Conservation (phyloP, 2,329 filamentous ascomycete species). For the Alternaria brassicicola region DNA sequence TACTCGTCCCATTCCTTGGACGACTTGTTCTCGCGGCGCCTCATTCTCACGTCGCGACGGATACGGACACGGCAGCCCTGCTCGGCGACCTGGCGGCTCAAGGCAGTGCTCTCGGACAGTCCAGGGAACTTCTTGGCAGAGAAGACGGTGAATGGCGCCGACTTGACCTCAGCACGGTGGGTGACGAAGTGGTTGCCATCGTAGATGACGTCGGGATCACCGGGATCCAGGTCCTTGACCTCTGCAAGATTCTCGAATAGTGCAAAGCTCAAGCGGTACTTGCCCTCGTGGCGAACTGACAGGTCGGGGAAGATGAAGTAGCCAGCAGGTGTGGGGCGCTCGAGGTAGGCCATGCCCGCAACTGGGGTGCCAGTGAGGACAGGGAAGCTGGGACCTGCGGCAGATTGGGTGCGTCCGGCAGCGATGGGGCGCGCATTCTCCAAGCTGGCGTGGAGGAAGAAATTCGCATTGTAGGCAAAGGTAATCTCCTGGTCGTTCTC, state of each 20-base stretch:
- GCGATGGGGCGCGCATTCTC: constrained; percentile 85
- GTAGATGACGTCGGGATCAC: constrained; percentile 51
- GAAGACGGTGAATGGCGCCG: constrained; percentile 83
- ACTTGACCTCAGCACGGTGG: constrained; percentile 89
- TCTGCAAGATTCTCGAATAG: constrained; percentile 94
- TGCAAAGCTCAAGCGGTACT: constrained; percentile 89
- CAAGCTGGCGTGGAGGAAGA: constrained; percentile 91
- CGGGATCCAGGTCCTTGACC: constrained; percentile 73
- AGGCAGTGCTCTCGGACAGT: constrained; percentile 81
- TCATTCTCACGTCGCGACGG: constrained; percentile 90
- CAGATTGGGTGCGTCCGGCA: constrained; percentile 70
- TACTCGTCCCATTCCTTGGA: constrained; percentile 70
- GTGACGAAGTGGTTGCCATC: constrained; percentile 66
- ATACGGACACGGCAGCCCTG: constrained; percentile 97
- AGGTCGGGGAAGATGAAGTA: constrained; percentile 99
- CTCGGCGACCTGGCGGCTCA: constrained; percentile 91
- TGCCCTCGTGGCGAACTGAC: constrained; percentile 92
- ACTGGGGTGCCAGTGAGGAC: constrained; percentile 94
- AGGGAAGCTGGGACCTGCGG: constrained; percentile 71
- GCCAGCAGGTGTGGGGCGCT: constrained; percentile 77
- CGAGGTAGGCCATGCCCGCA: constrained; percentile 93
- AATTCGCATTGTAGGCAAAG: constrained; percentile 92
- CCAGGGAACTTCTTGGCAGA: constrained; percentile 99
- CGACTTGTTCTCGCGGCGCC: constrained; percentile 76
- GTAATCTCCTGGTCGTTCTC: constrained; percentile 74